Percentiles rank a stretch among this genome's conserved stretches.
These are phyloP conservation scores for Wickerhamiella infanticola DNA, from an alignment of 1,139 yeast species.

Conservation along the genomic window DNA sequence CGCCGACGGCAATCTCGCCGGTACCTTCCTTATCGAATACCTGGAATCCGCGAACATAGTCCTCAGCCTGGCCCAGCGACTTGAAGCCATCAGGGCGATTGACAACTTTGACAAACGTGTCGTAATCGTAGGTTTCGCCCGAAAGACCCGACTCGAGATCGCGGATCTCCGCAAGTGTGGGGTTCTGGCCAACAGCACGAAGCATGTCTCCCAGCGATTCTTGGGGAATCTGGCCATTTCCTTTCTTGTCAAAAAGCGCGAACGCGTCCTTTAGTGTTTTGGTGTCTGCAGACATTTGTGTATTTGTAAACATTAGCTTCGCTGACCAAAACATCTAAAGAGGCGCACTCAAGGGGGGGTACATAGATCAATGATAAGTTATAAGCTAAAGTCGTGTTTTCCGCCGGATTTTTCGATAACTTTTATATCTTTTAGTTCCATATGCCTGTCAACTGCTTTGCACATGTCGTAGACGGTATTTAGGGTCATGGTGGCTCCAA, in stretches of 20 bases:
- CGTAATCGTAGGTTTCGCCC: slow-evolving; percentile 38
- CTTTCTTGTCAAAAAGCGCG: slow-evolving; percentile 92
- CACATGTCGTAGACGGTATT: slow-evolving; percentile 41
- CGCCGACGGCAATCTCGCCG: slow-evolving; percentile 95
- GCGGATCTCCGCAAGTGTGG: slow-evolving; percentile 77
- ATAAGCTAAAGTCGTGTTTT: slow-evolving; percentile 21
- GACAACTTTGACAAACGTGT: slow-evolving; percentile 60
- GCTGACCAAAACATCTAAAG: not conserved
- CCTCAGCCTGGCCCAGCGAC: slow-evolving; percentile 88
- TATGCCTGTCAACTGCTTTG: slow-evolving; percentile 35
- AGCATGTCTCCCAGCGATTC: slow-evolving; percentile 84
- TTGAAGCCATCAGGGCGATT: slow-evolving; percentile 74
- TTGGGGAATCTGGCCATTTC: slow-evolving; percentile 82
- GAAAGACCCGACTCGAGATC: slow-evolving; percentile 42
- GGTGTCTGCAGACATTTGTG: slow-evolving; percentile 15
- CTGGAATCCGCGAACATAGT: slow-evolving; percentile 92
- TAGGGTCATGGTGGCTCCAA: slow-evolving; percentile 30
- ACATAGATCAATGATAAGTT: not conserved
- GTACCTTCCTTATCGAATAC: slow-evolving; percentile 93
- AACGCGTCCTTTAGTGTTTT: slow-evolving; percentile 93
- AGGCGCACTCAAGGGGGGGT: no score
- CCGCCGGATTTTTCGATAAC: slow-evolving; percentile 33
- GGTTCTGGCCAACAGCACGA: slow-evolving; percentile 96
- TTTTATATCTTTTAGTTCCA: slow-evolving; percentile 27
- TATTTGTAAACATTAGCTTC: not conserved